Evolutionary conservation across 441 rosid genomes (phyloP).

Genomic region (Populus hybrid): DNA sequence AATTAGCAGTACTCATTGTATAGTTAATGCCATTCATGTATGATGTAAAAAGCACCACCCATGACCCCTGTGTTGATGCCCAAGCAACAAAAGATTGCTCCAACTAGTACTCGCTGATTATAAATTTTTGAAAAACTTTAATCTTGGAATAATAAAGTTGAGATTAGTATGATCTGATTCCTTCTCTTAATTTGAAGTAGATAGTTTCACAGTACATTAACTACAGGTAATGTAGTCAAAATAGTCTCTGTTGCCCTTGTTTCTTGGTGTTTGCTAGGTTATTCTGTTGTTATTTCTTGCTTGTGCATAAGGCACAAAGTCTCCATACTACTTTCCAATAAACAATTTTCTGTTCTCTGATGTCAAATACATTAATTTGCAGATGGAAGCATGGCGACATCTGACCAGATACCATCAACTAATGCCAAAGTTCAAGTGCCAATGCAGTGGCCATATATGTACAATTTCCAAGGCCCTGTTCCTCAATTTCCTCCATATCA

Average conservation of each 20-base stretch:
- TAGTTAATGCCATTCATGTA: too few relatives aligned
- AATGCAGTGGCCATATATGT: conserved; percentile 62
- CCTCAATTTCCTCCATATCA: conserved; percentile 56
- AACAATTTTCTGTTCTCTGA: conserved; percentile 14
- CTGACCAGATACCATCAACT: conserved; percentile 33
- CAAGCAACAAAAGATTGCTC: not conserved
- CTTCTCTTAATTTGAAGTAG: not conserved
- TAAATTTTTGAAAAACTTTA: too few relatives aligned
- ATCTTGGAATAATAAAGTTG: too few relatives aligned
- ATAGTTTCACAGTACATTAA: too few relatives aligned
- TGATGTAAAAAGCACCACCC: not conserved
- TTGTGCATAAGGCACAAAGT: not conserved
- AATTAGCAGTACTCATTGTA: too few relatives aligned
- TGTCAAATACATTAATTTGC: conserved; percentile 22
- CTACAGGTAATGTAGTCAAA: too few relatives aligned
- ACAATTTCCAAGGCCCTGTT: conserved; percentile 43
- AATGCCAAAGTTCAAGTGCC: conserved; percentile 46
- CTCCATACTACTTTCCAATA: not conserved
- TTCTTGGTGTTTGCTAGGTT: not conserved
- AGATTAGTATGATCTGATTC: too few relatives aligned
- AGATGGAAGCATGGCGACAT: conserved; percentile 40
- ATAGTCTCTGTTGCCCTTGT: too few relatives aligned
- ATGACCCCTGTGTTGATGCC: not conserved
- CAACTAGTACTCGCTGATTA: not conserved
- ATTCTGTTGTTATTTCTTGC: not conserved